Percentiles rank a stretch among this genome's conserved stretches.
Evolutionary conservation across 1,284 basidiomycete genomes (phyloP).

Genomic region (Puccinia novopanici): DNA sequence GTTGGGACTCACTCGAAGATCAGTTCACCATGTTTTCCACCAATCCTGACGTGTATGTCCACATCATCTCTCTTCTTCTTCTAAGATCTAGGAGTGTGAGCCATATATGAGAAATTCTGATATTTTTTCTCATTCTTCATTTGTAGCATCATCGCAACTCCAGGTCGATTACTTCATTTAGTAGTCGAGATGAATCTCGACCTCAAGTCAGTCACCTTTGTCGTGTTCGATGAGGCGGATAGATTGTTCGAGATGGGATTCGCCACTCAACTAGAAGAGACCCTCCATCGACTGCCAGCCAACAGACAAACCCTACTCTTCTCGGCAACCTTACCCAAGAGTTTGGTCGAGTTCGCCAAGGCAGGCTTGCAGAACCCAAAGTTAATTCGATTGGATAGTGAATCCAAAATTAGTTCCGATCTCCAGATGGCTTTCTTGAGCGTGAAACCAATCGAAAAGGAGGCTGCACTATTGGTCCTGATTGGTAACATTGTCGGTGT

Average conservation of each 20-base stretch:
- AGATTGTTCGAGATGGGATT: constrained; percentile 93
- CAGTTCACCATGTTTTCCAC: constrained; percentile 93
- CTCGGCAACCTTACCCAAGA: constrained; percentile 93
- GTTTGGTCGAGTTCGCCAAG: constrained; percentile 94
- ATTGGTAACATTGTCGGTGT: constrained; percentile 84
- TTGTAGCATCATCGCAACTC: constrained; percentile 87
- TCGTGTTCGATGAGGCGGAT: constrained; percentile 98
- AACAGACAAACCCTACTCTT: constrained; percentile 89
- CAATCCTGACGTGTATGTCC: constrained; percentile 87
- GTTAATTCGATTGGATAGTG: constrained; percentile 89
- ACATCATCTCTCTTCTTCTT: background rate
- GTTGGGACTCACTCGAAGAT: constrained; percentile 91
- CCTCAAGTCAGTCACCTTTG: constrained; percentile 80
- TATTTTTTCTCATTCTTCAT: constrained; percentile 36
- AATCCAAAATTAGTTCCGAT: constrained; percentile 92
- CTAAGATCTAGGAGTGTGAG: no score
- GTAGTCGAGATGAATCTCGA: constrained; percentile 96
- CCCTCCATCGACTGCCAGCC: constrained; percentile 80
- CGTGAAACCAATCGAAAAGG: constrained; percentile 89
- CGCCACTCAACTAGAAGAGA: constrained; percentile 85
- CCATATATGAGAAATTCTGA: constrained; percentile 21
- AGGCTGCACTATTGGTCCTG: constrained; percentile 81
- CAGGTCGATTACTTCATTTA: constrained; percentile 91
- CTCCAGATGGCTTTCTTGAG: constrained; percentile 92
- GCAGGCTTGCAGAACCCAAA: constrained; percentile 92